Percentiles rank a stretch among this genome's conserved stretches.
Evolutionary conservation across 352 stramenopile species (phyloP).

Genomic region (Phytophthora ramorum): DNA sequence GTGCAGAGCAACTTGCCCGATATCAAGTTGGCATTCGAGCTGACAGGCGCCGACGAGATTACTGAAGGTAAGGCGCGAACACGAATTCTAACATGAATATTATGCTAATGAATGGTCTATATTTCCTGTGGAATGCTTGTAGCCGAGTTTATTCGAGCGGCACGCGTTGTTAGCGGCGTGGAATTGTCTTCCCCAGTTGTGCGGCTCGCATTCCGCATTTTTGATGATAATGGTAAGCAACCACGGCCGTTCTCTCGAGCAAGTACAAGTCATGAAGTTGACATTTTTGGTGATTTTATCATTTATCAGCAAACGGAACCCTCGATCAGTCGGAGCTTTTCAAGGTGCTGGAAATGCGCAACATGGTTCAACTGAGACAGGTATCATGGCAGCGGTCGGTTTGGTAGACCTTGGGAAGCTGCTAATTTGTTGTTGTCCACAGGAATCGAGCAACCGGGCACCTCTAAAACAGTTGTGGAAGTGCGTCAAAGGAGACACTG

Average conservation of each 20-base stretch:
- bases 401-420: neutral
- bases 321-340: slow-evolving; percentile 73
- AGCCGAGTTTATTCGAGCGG: slow-evolving; percentile 77
- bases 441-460: slow-evolving; percentile 7
- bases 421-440: neutral
- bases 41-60: slow-evolving; percentile 68
- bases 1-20: slow-evolving; percentile 74
- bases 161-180: slow-evolving; percentile 67
- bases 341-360: slow-evolving; percentile 72
- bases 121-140: neutral
- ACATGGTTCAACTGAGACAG: slow-evolving; percentile 59
- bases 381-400: slow-evolving; percentile 14
- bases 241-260: neutral
- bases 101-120: neutral
- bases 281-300: neutral
- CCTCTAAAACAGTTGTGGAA: slow-evolving; percentile 33
- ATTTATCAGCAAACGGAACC: slow-evolving; percentile 57
- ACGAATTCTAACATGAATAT: neutral
- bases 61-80: slow-evolving; percentile 52
- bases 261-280: neutral
- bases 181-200: slow-evolving; percentile 75
- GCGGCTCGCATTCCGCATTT: slow-evolving; percentile 78
- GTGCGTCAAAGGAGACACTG: slow-evolving; percentile 25
- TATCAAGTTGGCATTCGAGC: slow-evolving; percentile 79
- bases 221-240: slow-evolving; percentile 65